Base-by-base conservation (phyloP, 192 early-diverging fungal species). In the Umbelopsis sp. region DNA sequence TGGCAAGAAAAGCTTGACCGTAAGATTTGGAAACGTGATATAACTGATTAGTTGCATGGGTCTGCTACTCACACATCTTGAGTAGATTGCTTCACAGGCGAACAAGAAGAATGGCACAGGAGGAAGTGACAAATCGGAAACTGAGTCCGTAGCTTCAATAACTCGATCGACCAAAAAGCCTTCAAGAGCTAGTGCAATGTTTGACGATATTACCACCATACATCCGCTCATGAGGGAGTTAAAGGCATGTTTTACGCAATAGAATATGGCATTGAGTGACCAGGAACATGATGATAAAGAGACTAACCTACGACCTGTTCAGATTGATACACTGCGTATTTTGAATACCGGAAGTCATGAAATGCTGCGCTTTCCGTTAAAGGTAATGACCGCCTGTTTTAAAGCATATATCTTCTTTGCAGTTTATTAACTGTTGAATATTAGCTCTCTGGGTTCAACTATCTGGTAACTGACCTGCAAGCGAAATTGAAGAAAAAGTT, bases 401-500 rank as follows among this genome's bases (percentile, higher is more conserved):
- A 53, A 8, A 20, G 11, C 12, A 26, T 31, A 31, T 24, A 31
- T 49, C 67, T 26, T 24, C 38, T 45, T 31, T 45, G 59, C 32
- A 65, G 22, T 26, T 17, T 12, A 41, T 67, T 67, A 2, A 45
- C 32, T 4, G n/a, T 41, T 41, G 7, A 34, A 43, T n/a, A 16
- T 32, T 49, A 74, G 70, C 50, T 73, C 50, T 26, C 34, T 14
- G 66, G 81, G 34, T 68, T 81, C 10, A 81, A 77, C 47, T 86
- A 85, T 38, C 75, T 88, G 16, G 71, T 88, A 8, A 74, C 76
- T 17, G 86, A 88, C 62, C 69, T 88, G 1, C 65, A 73, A 45
- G 54, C 76, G 10, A 88, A 88, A 66, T 53, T 86, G 14, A 77
- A 77, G 17, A 77, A 74, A 32, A 88, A 86, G 51, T 45, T 86